Conservation (phyloP, 805 yeast species). For the Candida krabiensis region DNA sequence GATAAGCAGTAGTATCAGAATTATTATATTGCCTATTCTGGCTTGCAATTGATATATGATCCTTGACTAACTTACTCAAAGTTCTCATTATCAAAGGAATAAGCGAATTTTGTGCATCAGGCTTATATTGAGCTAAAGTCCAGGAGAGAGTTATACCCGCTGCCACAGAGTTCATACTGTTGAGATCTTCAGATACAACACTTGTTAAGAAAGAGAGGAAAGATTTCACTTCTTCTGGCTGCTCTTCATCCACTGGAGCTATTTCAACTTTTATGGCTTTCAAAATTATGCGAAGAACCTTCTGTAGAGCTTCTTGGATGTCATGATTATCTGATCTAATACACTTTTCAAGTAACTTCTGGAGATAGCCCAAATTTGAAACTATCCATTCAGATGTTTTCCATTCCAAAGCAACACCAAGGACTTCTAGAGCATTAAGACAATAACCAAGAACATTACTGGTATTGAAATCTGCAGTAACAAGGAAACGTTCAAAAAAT, state of each 20-base stretch:
- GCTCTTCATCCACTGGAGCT: constrained; percentile 45
- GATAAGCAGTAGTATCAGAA: constrained; percentile 18
- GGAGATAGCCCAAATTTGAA: constrained; percentile 65
- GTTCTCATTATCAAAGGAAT: constrained; percentile 81
- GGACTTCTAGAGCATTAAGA: constrained; percentile 86
- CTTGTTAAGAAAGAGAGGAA: constrained; percentile 62
- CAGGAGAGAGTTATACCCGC: constrained; percentile 84
- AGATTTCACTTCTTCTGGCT: constrained; percentile 59
- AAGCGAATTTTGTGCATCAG: constrained; percentile 71
- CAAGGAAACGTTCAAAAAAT: constrained; percentile 84
- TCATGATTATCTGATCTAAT: constrained; percentile 81
- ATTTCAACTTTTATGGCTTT: constrained; percentile 57
- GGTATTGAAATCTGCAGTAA: constrained; percentile 72
- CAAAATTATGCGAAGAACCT: constrained; percentile 68
- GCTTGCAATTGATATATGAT: constrained; percentile 69
- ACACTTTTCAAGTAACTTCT: constrained; percentile 74
- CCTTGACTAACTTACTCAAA: constrained; percentile 85
- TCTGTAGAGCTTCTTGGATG: constrained; percentile 79
- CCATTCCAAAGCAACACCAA: constrained; percentile 79
- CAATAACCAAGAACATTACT: constrained; percentile 74
- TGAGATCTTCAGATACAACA: constrained; percentile 77
- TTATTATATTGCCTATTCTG: constrained; percentile 35
- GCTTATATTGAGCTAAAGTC: constrained; percentile 76
- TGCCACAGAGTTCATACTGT: constrained; percentile 70
- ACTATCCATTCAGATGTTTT: constrained; percentile 78